Conservation (phyloP, 1,284 basidiomycete species). For the Fomitopsis betulina region DNA sequence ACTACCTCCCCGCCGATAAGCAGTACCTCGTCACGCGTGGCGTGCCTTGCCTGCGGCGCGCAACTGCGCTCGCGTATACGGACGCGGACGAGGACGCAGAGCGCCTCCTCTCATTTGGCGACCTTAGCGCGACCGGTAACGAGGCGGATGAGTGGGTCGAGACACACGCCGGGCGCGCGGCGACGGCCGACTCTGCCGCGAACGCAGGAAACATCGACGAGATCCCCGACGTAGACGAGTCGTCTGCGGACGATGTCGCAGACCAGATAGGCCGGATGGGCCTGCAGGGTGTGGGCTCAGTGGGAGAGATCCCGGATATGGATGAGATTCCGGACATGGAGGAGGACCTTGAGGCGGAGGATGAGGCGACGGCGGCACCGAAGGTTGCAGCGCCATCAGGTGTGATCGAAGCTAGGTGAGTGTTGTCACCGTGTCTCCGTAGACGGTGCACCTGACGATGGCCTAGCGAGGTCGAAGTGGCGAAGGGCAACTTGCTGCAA, state of each 20-base stretch:
- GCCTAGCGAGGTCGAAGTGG: constrained; percentile 52
- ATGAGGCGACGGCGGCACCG: constrained; percentile 79
- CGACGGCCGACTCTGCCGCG: constrained; percentile 40
- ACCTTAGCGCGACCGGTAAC: constrained; percentile 46
- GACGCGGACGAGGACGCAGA: constrained; percentile 95
- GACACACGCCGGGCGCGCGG: constrained; percentile 73
- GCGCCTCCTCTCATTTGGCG: constrained; percentile 75
- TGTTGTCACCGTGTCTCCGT: background rate
- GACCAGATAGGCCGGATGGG: constrained; percentile 62
- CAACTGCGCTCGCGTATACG: constrained; percentile 88
- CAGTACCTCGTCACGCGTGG: constrained; percentile 95
- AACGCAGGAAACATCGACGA: constrained; percentile 69
- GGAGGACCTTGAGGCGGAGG: constrained; percentile 34
- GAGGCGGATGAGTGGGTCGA: constrained; percentile 84
- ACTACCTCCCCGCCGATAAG: constrained; percentile 92
- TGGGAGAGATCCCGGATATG: constrained; percentile 37
- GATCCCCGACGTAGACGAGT: constrained; percentile 91
- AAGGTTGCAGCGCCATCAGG: constrained; percentile 31
- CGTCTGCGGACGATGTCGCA: constrained; percentile 84
- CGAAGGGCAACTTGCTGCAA: constrained; percentile 83
- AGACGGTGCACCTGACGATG: background rate
- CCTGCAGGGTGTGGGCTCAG: constrained; percentile 50
- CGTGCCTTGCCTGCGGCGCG: constrained; percentile 89
- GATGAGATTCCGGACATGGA: constrained; percentile 38
- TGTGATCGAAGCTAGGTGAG: constrained; percentile 25